Evolutionary conservation across 176 grass and related monocot species (phyloP).

Genomic region (Oryza brachyantha): DNA sequence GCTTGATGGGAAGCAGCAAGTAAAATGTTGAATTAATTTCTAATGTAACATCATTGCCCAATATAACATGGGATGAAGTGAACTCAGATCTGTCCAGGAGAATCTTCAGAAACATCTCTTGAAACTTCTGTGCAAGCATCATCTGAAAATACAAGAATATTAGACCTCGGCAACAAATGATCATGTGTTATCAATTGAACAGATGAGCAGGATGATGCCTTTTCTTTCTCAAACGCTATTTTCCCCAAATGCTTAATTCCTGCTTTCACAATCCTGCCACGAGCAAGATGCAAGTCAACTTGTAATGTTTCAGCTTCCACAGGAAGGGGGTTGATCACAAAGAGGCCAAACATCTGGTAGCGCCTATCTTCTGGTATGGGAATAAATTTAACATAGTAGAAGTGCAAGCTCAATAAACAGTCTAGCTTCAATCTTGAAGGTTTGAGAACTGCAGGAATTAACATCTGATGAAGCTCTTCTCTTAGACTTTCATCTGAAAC

Average conservation of each 20-base stretch:
- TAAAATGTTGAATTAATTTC: slow-evolving; percentile 66
- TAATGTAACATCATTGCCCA: slow-evolving; percentile 33
- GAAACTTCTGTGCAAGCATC: slow-evolving; percentile 70
- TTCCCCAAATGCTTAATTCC: slow-evolving; percentile 58
- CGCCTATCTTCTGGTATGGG: slow-evolving; percentile 73
- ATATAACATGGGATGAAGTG: slow-evolving; percentile 51
- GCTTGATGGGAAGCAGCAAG: slow-evolving; percentile 78
- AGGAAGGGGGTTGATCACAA: slow-evolving; percentile 68
- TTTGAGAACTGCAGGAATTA: slow-evolving; percentile 68
- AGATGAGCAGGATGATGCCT: slow-evolving; percentile 47
- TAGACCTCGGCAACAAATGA: slow-evolving; percentile 16
- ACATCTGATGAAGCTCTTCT: slow-evolving; percentile 88
- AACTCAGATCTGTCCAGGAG: slow-evolving; percentile 83
- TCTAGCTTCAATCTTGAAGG: slow-evolving; percentile 44
- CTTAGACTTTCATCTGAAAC: slow-evolving; percentile 80
- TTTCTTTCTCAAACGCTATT: slow-evolving; percentile 60
- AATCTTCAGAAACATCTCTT: slow-evolving; percentile 92
- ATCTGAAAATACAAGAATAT: slow-evolving; percentile 52
- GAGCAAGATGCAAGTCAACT: slow-evolving; percentile 81
- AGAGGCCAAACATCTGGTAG: slow-evolving; percentile 91
- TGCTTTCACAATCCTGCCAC: slow-evolving; percentile 75
- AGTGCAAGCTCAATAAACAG: slow-evolving; percentile 54
- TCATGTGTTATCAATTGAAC: slow-evolving; percentile 18
- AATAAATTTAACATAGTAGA: slow-evolving; percentile 79
- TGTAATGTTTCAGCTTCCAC: slow-evolving; percentile 79